Evolutionary conservation across 805 yeast genomes (phyloP).

Genomic region (Kluyveromyces aestuarii): DNA sequence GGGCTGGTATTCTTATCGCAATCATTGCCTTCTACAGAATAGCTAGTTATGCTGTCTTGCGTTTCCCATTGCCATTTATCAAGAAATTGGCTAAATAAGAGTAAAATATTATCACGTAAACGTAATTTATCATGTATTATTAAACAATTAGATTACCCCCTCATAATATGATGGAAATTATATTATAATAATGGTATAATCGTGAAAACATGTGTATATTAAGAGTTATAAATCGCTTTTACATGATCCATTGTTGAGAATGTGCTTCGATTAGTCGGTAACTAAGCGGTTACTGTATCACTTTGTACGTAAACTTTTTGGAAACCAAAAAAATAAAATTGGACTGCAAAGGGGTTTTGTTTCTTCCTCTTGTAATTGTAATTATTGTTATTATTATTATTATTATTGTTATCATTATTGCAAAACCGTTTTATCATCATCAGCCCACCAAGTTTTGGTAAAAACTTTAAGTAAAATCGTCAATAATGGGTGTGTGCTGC

Average conservation of each 20-base stretch:
- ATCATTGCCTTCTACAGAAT: not conserved
- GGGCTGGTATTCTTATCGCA: not conserved
- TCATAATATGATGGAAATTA: too few species aligned
- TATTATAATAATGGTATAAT: too few species aligned
- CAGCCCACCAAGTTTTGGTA: not conserved
- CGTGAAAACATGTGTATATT: too few species aligned
- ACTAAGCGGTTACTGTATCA: not conserved
- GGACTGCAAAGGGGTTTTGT: not conserved
- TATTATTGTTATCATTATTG: too few species aligned
- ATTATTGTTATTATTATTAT: too few species aligned
- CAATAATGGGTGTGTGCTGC: conserved; percentile 43
- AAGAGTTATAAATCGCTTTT: too few species aligned
- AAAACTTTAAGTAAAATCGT: not conserved
- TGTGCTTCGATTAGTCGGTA: too few species aligned
- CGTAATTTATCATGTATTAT: too few species aligned
- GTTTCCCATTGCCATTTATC: not conserved
- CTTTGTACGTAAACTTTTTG: not conserved
- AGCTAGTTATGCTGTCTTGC: not conserved
- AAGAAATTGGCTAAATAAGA: not conserved
- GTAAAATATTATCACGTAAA: too few species aligned
- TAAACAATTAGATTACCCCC: too few species aligned
- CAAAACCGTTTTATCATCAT: not conserved
- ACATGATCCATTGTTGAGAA: too few species aligned
- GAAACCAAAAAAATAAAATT: not conserved
- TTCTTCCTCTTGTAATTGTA: not conserved